phyloP scores from a whole-genome alignment of 306 rosid species.

The Casuarina cunninghamiana region DNA sequence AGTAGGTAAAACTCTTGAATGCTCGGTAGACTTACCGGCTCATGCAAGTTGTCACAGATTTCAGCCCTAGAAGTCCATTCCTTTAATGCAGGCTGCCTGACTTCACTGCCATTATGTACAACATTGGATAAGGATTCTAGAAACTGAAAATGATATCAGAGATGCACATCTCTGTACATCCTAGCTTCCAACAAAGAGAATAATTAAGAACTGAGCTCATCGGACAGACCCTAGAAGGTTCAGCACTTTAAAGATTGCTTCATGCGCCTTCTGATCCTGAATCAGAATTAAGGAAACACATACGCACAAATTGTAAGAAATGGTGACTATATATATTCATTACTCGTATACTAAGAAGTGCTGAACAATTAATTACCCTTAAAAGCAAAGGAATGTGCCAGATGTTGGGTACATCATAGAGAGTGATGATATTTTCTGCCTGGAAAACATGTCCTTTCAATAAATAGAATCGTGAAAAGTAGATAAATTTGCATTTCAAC shows the following conservation, averaged over 20 bases:
- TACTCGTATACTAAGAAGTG: conserved; percentile 1
- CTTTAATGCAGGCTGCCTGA: conserved; percentile 53
- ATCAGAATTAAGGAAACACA: conserved; percentile 12
- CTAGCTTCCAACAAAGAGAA: background rate
- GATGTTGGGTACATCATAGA: conserved; percentile 92
- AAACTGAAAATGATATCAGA: conserved; percentile 2
- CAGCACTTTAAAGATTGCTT: conserved; percentile 77
- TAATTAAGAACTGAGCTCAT: conserved; percentile 30
- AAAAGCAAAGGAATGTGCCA: conserved; percentile 95
- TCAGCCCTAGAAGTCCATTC: conserved; percentile 79
- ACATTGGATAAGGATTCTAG: conserved; percentile 15
- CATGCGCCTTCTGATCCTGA: conserved; percentile 89
- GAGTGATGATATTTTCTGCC: conserved; percentile 75
- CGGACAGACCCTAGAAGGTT: conserved; percentile 64
- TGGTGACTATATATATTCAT: background rate
- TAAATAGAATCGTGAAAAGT: conserved; percentile 1
- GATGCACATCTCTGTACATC: conserved; percentile 3
- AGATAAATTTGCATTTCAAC: conserved; percentile 22
- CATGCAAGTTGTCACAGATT: conserved; percentile 52
- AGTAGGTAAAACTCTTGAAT: conserved; percentile 7
- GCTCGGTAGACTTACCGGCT: conserved; percentile 48
- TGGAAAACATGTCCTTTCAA: conserved; percentile 27
- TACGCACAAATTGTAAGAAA: conserved; percentile 5
- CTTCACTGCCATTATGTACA: conserved; percentile 43
- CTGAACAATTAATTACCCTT: conserved; percentile 54